A percentile compares a stretch with the other conserved stretches of the same genome.
Conservation (phyloP, 495 filamentous ascomycete species). For the Durotheca rogersii region DNA sequence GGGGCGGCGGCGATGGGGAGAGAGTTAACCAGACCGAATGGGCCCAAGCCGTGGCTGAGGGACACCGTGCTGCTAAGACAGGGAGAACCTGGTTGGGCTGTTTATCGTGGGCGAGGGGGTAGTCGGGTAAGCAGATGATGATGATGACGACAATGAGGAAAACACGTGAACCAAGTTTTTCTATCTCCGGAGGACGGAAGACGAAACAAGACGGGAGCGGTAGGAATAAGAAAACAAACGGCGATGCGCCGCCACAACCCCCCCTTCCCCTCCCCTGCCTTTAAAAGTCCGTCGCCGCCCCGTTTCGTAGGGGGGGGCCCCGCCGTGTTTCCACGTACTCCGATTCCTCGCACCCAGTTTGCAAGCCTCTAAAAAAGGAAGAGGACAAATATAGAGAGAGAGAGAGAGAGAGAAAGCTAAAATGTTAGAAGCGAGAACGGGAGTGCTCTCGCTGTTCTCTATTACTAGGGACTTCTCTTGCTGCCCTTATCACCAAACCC, state of each 20-base stretch:
- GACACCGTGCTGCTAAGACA: too few relatives aligned
- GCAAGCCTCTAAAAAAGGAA: constrained; percentile 1
- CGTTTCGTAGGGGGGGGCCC: constrained; percentile 11
- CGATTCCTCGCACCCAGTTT: constrained; percentile 2
- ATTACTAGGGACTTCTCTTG: too few relatives aligned
- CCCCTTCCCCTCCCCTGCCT: too few relatives aligned
- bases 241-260: not conserved
- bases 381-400: not conserved
- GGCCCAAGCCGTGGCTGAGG: too few relatives aligned
- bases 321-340: constrained; percentile 13
- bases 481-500: too few relatives aligned
- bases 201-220: not conserved
- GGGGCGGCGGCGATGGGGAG: too few relatives aligned
- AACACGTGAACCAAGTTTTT: not conserved
- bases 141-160: not conserved
- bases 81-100: too few relatives aligned
- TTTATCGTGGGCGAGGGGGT: too few relatives aligned
- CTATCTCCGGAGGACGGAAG: not conserved
- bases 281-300: constrained; percentile 4
- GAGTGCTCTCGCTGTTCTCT: too few relatives aligned
- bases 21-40: too few relatives aligned
- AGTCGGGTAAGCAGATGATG: too few relatives aligned
- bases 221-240: not conserved
- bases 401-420: not conserved
- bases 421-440: not conserved